A percentile compares a stretch with the other conserved stretches of the same genome.
These are phyloP conservation scores for Ogataea salicorniae DNA, from an alignment of 805 yeast species.

Conservation along the genomic window DNA sequence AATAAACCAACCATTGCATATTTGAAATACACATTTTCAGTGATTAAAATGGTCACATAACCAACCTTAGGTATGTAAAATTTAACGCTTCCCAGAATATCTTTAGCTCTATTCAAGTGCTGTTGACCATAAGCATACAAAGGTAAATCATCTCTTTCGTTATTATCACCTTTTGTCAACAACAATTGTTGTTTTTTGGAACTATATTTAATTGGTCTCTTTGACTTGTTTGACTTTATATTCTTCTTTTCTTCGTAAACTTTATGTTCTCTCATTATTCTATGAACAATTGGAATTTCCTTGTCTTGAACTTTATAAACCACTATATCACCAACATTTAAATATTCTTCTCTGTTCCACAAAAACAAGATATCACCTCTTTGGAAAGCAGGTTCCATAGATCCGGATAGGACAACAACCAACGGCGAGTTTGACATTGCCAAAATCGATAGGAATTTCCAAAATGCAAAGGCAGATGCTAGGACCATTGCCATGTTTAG, in stretches of 20 bases:
- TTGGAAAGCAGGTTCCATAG: conserved; percentile 99
- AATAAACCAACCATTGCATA: conserved; percentile 70
- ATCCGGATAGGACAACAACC: conserved; percentile 94
- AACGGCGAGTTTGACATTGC: conserved; percentile 88
- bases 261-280: conserved; percentile 83
- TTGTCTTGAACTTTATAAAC: conserved; percentile 81
- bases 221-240: conserved; percentile 10
- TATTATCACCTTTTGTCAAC: conserved; percentile 95
- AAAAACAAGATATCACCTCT: conserved; percentile 90
- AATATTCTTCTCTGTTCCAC: conserved; percentile 73
- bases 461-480: conserved; percentile 85
- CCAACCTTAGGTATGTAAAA: conserved; percentile 89
- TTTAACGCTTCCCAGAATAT: conserved; percentile 86
- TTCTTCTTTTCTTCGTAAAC: conserved; percentile 24
- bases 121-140: conserved; percentile 71
- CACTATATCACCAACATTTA: conserved; percentile 86
- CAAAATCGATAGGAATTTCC: conserved; percentile 75
- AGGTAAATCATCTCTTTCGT: conserved; percentile 84
- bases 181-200: conserved; percentile 46
- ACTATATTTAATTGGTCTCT: conserved; percentile 3
- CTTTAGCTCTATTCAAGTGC: conserved; percentile 71
- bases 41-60: conserved; percentile 82
- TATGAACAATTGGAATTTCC: conserved; percentile 92
- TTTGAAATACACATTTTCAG: conserved; percentile 83
- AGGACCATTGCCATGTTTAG: conserved; percentile 73